These are phyloP conservation scores for Silene coronaria DNA, from an alignment of 179 eudicot genomes.

Conservation along the genomic window DNA sequence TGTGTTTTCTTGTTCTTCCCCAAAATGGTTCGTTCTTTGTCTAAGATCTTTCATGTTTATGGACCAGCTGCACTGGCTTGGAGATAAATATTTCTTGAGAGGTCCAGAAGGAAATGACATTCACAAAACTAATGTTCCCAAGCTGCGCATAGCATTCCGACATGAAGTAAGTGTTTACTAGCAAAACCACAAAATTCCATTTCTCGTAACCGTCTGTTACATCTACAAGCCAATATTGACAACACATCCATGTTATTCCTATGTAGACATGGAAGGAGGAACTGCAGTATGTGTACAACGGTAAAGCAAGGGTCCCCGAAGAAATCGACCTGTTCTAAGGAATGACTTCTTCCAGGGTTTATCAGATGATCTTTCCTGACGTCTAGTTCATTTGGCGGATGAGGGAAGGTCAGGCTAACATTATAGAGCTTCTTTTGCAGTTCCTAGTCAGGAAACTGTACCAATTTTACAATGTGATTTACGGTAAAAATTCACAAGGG, in stretches of 20 bases:
- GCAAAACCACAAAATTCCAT: not conserved
- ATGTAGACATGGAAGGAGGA: conserved; percentile 77
- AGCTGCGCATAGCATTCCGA: conserved; percentile 56
- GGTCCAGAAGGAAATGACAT: conserved; percentile 72
- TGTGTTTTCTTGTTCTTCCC: not conserved
- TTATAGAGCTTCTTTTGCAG: conserved; percentile 1
- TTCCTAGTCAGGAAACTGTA: not conserved
- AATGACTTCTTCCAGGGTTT: not conserved
- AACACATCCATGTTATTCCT: not conserved
- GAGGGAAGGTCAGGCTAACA: conserved; percentile 10
- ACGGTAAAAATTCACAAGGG: not conserved
- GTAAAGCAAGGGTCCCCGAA: conserved; percentile 47
- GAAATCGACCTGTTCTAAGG: conserved; percentile 41
- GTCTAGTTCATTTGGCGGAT: conserved; percentile 1
- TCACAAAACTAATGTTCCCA: conserved; percentile 69
- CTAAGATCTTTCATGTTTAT: not conserved
- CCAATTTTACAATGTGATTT: not conserved
- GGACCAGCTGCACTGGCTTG: conserved; percentile 72
- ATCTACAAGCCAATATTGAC: not conserved
- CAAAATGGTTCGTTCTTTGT: not conserved
- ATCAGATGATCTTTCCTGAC: not conserved
- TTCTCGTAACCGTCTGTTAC: not conserved
- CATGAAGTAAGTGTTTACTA: conserved; percentile 41
- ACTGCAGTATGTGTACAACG: conserved; percentile 55
- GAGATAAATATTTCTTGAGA: conserved; percentile 53